Conservation (phyloP, 139 green algal species). For the Volvox reticuliferus region DNA sequence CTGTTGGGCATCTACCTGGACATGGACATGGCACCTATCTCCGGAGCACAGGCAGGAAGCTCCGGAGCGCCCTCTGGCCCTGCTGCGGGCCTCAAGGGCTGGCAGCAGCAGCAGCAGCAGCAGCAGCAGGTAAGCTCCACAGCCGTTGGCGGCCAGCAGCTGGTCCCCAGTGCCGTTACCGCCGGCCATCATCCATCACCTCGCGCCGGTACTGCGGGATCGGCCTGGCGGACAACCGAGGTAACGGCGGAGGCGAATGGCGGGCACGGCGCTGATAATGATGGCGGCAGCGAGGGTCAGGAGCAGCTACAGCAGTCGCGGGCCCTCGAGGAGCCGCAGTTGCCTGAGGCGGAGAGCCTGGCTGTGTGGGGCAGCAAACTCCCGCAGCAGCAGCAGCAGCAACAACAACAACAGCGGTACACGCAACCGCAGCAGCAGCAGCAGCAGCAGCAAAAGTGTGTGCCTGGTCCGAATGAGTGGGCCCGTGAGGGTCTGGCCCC, state of each 20-base stretch:
- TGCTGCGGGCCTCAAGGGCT: neutral
- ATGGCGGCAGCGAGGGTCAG: neutral
- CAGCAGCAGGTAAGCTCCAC: no score
- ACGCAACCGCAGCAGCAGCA: neutral
- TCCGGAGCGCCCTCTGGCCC: neutral
- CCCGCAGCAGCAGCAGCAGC: neutral
- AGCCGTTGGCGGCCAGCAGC: neutral
- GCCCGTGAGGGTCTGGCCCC: no score
- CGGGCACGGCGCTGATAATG: no score
- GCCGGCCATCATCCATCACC: no score
- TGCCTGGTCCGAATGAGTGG: neutral
- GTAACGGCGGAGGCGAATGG: no score
- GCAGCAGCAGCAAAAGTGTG: neutral
- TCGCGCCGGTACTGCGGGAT: no score
- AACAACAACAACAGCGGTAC: neutral
- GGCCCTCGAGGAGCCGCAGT: neutral
- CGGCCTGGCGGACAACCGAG: no score
- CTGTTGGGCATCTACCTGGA: constrained; percentile 38
- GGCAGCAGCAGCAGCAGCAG: neutral
- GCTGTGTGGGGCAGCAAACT: neutral
- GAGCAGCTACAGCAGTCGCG: neutral
- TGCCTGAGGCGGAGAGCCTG: neutral
- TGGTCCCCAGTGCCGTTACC: neutral
- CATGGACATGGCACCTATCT: neutral
- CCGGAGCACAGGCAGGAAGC: neutral